These are phyloP conservation scores for Cercospora citrullina DNA, from an alignment of 2,329 filamentous ascomycete genomes.

Conservation along the genomic window DNA sequence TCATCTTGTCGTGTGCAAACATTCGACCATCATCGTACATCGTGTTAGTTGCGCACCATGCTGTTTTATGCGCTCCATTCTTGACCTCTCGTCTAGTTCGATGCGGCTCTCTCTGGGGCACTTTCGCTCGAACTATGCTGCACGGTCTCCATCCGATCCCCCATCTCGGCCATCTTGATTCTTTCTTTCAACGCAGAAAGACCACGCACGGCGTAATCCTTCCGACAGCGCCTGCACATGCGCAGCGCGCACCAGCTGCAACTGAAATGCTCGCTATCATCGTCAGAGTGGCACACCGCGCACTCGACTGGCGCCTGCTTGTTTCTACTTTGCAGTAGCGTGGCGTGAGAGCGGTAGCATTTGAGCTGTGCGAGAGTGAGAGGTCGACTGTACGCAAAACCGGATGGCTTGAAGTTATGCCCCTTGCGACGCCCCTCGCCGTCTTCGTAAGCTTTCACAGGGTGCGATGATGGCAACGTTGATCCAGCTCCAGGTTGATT, in stretches of 20 bases:
- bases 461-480: slow-evolving; percentile 23
- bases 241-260: slow-evolving; percentile 38
- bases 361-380: slow-evolving; percentile 34
- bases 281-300: slow-evolving; percentile 38
- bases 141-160: slow-evolving; percentile 14
- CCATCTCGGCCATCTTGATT: slow-evolving; percentile 22
- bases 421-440: slow-evolving; percentile 30
- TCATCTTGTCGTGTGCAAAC: background rate
- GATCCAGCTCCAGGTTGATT: slow-evolving; percentile 19
- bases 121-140: slow-evolving; percentile 17
- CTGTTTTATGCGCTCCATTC: background rate
- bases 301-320: slow-evolving; percentile 39
- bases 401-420: slow-evolving; percentile 37
- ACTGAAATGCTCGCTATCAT: slow-evolving; percentile 35
- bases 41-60: background rate
- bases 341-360: slow-evolving; percentile 34
- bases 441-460: slow-evolving; percentile 20
- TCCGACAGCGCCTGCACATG: slow-evolving; percentile 36
- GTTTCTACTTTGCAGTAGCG: slow-evolving; percentile 35
- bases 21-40: background rate
- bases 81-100: background rate
- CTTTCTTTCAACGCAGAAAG: slow-evolving; percentile 29
- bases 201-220: slow-evolving; percentile 29
- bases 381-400: slow-evolving; percentile 36
- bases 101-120: slow-evolving; percentile 10